phyloP scores from a whole-genome alignment of 306 rosid genomes.

The Acacia confusa region DNA sequence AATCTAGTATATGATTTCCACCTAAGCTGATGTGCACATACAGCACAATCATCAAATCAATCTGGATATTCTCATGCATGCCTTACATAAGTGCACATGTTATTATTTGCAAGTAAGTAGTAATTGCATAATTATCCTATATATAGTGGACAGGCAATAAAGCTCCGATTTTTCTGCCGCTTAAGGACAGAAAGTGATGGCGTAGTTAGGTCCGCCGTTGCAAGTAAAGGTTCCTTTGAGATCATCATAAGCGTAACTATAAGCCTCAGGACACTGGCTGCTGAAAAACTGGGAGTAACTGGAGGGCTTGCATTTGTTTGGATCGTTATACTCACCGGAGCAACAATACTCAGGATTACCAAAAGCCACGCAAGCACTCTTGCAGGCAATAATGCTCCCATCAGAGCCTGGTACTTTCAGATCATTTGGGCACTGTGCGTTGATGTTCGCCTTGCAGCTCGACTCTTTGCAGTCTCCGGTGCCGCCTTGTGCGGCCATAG shows the following conservation, averaged over 20 bases:
- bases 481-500: conserved; percentile 36
- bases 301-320: conserved; percentile 26
- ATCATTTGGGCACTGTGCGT: neutral
- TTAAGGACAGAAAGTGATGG: conserved; percentile 43
- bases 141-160: neutral
- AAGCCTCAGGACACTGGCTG: conserved; percentile 41
- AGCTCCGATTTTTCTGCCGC: neutral
- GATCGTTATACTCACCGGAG: conserved; percentile 15
- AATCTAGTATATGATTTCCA: neutral
- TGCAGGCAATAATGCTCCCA: conserved; percentile 43
- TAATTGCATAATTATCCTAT: neutral
- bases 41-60: neutral
- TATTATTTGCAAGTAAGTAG: neutral
- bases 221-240: conserved; percentile 43
- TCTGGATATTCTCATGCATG: neutral
- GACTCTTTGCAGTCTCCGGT: neutral
- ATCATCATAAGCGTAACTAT: conserved; percentile 51
- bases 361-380: conserved; percentile 42
- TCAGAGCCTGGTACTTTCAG: conserved; percentile 23
- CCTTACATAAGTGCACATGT: neutral
- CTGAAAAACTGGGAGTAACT: conserved; percentile 36
- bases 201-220: conserved; percentile 31
- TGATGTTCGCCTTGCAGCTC: neutral
- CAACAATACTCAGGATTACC: conserved; percentile 36
- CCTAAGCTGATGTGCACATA: neutral